Conservation (phyloP, 345 rosid species). For the Leavenworthia alabamica region DNA sequence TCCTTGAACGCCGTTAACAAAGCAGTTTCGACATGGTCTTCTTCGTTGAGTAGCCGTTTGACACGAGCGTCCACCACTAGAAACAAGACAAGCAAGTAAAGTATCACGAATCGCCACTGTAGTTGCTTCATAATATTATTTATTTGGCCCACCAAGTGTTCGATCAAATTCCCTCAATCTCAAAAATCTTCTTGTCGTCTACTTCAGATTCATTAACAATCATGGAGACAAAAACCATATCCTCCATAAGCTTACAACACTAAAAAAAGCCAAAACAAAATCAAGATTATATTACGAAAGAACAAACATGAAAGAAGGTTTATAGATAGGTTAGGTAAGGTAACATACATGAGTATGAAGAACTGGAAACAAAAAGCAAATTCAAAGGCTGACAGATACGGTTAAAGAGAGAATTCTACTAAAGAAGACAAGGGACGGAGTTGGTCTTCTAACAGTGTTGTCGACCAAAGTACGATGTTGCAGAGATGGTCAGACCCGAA, state of each 20-base stretch:
- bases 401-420: slow-evolving; percentile 6
- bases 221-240: background rate
- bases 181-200: background rate
- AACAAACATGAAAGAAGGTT: too few relatives aligned
- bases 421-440: slow-evolving; percentile 21
- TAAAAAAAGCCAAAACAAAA: slow-evolving; percentile 9
- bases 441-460: slow-evolving; percentile 21
- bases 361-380: slow-evolving; percentile 4
- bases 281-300: background rate
- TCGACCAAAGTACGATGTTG: slow-evolving; percentile 31
- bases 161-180: background rate
- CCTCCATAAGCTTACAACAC: slow-evolving; percentile 5
- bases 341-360: background rate
- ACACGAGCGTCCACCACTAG: background rate
- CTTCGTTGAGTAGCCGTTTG: slow-evolving; percentile 10
- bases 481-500: slow-evolving; percentile 29
- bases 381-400: slow-evolving; percentile 23
- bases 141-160: slow-evolving; percentile 7
- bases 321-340: too few relatives aligned
- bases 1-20: slow-evolving; percentile 53
- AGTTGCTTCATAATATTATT: slow-evolving; percentile 24
- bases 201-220: background rate
- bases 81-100: slow-evolving; percentile 19
- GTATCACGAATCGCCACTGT: slow-evolving; percentile 7
- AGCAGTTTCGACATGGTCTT: slow-evolving; percentile 10